phyloP scores from a whole-genome alignment of 257 asterid genomes.

The Rauvolfia tetraphylla region DNA sequence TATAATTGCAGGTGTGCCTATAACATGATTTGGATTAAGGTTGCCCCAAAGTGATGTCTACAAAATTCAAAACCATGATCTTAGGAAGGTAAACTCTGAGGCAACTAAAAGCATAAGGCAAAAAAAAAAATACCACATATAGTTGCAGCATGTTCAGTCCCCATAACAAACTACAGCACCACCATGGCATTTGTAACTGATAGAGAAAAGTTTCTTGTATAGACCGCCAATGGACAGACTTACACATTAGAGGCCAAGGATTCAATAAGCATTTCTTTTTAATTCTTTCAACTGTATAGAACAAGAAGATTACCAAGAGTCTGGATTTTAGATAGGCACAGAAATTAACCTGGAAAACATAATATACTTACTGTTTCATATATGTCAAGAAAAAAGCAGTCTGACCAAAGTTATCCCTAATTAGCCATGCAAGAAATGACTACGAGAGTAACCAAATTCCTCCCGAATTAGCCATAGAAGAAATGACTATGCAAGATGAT shows the following conservation, averaged over 20 bases:
- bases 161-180: background rate
- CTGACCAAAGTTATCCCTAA: background rate
- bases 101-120: slow-evolving; percentile 2
- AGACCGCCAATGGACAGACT: too few species aligned
- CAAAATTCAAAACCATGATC: slow-evolving; percentile 22
- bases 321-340: background rate
- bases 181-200: background rate
- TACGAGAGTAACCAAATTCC: background rate
- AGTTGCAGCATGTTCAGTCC: background rate
- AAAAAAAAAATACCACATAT: background rate
- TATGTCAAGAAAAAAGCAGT: too few species aligned
- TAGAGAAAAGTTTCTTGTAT: background rate
- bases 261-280: background rate
- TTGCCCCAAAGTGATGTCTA: slow-evolving; percentile 85
- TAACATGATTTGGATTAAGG: slow-evolving; percentile 83
- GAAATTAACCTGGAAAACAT: background rate
- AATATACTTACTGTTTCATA: background rate
- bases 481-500: background rate
- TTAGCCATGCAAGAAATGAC: background rate
- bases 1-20: slow-evolving; percentile 62
- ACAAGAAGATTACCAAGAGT: background rate
- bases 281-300: background rate
- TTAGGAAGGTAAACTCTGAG: slow-evolving; percentile 13
- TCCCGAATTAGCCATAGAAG: background rate
- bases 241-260: background rate